A percentile compares a stretch with the other conserved stretches of the same genome.
These are phyloP conservation scores for Tieghemiomyces parasiticus DNA, from an alignment of 192 early-diverging fungal genomes.

Conservation along the genomic window DNA sequence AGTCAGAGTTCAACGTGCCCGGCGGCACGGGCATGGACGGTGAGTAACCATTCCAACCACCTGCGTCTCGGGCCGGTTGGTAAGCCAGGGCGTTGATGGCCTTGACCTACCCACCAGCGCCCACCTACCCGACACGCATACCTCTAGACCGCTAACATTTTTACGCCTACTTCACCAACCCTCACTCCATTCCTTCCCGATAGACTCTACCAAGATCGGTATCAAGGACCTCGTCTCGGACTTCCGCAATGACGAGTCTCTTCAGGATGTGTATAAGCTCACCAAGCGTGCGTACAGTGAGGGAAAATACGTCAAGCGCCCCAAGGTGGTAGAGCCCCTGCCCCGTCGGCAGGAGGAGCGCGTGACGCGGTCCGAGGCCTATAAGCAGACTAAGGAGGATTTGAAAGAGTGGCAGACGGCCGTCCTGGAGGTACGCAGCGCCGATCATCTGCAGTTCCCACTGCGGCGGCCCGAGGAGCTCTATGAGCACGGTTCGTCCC, in stretches of 20 bases:
- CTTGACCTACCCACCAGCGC: not conserved
- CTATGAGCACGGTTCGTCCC: slow-evolving; percentile 5
- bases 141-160: not conserved
- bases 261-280: not conserved
- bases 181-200: not conserved
- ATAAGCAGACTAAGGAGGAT: slow-evolving; percentile 63
- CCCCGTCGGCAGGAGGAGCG: slow-evolving; percentile 72
- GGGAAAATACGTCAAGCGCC: not conserved
- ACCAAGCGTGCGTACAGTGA: not conserved
- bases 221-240: not conserved
- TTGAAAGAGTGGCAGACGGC: slow-evolving; percentile 73
- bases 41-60: not conserved
- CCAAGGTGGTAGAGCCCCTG: slow-evolving; percentile 51
- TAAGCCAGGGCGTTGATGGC: not conserved
- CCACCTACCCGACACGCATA: not conserved
- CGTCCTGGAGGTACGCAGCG: slow-evolving; percentile 67
- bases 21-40: not conserved
- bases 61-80: not conserved
- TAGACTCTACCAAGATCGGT: not conserved
- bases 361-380: slow-evolving; percentile 74
- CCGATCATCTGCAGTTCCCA: slow-evolving; percentile 70
- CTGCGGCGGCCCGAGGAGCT: slow-evolving; percentile 20
- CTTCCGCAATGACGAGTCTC: not conserved
- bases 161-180: not conserved
- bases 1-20: not conserved